Evolutionary conservation across 768 basidiomycete genomes (phyloP).

Genomic region (Boletus subcaerulescens): DNA sequence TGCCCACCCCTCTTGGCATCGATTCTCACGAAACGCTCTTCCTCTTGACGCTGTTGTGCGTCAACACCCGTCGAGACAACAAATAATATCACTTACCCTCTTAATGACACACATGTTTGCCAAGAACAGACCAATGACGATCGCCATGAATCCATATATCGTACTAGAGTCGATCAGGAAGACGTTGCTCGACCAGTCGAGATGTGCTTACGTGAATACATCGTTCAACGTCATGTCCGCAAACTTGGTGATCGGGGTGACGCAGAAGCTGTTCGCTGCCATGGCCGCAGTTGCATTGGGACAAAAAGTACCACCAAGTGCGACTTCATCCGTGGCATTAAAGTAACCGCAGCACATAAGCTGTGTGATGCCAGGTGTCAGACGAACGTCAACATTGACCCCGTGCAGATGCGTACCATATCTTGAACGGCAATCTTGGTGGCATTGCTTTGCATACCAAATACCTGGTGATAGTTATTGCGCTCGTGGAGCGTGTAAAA

Average conservation of each 20-base stretch:
- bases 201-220: slow-evolving; percentile 68
- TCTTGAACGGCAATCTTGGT: slow-evolving; percentile 67
- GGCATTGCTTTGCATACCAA: slow-evolving; percentile 43
- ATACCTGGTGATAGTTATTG: slow-evolving; percentile 60
- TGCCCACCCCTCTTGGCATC: slow-evolving; percentile 84
- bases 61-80: slow-evolving; percentile 1
- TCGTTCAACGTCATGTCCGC: slow-evolving; percentile 76
- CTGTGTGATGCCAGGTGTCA: slow-evolving; percentile 35
- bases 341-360: slow-evolving; percentile 87
- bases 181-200: neutral
- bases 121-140: slow-evolving; percentile 71
- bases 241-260: slow-evolving; percentile 60
- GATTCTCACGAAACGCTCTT: slow-evolving; percentile 84
- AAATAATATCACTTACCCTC: slow-evolving; percentile 42
- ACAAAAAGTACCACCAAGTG: slow-evolving; percentile 65
- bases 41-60: slow-evolving; percentile 61
- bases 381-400: neutral
- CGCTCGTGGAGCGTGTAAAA: slow-evolving; percentile 75
- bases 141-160: slow-evolving; percentile 81
- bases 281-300: slow-evolving; percentile 37
- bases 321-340: slow-evolving; percentile 55
- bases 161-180: slow-evolving; percentile 36
- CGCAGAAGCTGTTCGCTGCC: slow-evolving; percentile 57
- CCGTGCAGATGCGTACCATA: slow-evolving; percentile 43
- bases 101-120: slow-evolving; percentile 86